Conservation (phyloP, 495 filamentous ascomycete species). For the Clohesyomyces aquaticus region DNA sequence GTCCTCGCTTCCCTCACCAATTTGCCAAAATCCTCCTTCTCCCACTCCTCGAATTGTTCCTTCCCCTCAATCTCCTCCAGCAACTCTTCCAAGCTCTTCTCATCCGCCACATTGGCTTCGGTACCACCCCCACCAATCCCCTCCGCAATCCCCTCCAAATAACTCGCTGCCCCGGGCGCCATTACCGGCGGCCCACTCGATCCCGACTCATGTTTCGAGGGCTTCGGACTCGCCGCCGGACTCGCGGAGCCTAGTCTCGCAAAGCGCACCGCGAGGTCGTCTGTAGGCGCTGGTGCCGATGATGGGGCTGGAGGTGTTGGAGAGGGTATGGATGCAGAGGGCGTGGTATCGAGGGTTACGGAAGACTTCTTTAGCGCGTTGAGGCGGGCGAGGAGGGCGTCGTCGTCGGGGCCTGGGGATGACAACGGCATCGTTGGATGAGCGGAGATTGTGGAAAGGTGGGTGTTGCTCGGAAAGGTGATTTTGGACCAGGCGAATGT, state of each 20-base stretch:
- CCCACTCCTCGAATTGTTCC: constrained; percentile 41
- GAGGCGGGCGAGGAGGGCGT: constrained; percentile 47
- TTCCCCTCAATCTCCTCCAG: constrained; percentile 46
- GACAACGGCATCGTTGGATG: constrained; percentile 19
- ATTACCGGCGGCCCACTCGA: constrained; percentile 25
- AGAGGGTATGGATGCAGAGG: constrained; percentile 9
- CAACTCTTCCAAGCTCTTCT: constrained; percentile 47
- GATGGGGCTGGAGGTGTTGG: constrained; percentile 13
- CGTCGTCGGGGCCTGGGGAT: constrained; percentile 30
- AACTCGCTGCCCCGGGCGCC: constrained; percentile 37
- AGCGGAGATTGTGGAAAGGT: not conserved
- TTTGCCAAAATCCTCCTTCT: constrained; percentile 41
- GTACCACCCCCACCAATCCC: constrained; percentile 24
- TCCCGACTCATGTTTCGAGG: constrained; percentile 3
- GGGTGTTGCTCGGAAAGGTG: too few species aligned
- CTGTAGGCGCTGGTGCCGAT: constrained; percentile 8
- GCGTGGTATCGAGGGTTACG: constrained; percentile 33
- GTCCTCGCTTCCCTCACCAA: constrained; percentile 42
- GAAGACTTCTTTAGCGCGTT: constrained; percentile 47
- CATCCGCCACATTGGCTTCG: constrained; percentile 39
- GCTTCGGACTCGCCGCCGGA: constrained; percentile 15
- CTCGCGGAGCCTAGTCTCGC: constrained; percentile 35
- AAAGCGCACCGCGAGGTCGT: constrained; percentile 44
- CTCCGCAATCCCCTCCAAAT: constrained; percentile 37
- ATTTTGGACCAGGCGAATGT: too few species aligned